These are phyloP conservation scores for Xylaria sp. DNA, from an alignment of 2,329 filamentous ascomycete genomes.

Conservation along the genomic window DNA sequence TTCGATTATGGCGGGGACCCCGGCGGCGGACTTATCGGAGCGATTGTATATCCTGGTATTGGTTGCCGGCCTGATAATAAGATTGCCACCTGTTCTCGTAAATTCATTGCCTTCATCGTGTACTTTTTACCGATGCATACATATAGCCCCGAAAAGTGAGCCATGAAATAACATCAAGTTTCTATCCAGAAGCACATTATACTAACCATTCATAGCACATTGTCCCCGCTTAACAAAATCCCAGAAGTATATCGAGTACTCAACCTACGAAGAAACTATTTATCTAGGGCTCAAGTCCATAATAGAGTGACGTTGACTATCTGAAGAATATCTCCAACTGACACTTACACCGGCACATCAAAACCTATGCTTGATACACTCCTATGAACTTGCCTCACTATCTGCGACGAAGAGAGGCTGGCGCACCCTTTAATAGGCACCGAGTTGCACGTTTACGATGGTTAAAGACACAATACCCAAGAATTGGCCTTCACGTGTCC, in stretches of 20 bases:
- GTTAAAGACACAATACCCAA: conserved; percentile 55
- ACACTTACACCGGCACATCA: neutral
- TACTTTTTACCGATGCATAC: too few species aligned
- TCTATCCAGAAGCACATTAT: neutral
- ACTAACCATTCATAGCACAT: neutral
- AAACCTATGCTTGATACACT: neutral
- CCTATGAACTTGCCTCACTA: neutral
- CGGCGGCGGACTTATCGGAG: neutral
- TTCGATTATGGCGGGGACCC: too few species aligned
- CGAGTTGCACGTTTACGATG: conserved; percentile 37
- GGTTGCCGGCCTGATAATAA: neutral
- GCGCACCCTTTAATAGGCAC: too few species aligned
- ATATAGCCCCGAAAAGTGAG: too few species aligned
- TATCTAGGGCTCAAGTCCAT: too few species aligned
- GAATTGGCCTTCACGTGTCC: conserved; percentile 67
- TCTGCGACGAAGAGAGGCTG: neutral
- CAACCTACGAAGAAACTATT: neutral
- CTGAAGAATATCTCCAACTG: neutral
- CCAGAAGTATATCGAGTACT: neutral
- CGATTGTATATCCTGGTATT: neutral
- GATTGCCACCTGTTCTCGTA: neutral
- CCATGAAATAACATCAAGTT: neutral
- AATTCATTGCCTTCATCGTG: neutral
- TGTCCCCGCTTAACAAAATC: neutral
- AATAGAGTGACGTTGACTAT: too few species aligned